These are phyloP conservation scores for Neopestalotiopsis rosae DNA, from an alignment of 2,329 filamentous ascomycete genomes.

Conservation along the genomic window DNA sequence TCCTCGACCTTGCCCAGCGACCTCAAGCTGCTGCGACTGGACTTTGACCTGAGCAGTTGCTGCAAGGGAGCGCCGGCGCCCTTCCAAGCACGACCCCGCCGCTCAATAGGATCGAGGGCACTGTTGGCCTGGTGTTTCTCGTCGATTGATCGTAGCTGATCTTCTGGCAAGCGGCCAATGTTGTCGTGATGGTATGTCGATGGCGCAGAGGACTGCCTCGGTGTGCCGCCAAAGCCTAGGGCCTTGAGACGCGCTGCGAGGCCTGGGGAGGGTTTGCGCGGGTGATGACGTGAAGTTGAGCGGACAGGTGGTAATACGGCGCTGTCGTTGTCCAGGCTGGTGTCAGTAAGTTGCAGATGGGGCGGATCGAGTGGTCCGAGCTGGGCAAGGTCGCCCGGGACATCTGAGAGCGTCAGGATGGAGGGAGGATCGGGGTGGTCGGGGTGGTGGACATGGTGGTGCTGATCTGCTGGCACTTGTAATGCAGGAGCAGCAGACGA, in stretches of 20 bases:
- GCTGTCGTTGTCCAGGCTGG: conserved; percentile 17
- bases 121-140: conserved; percentile 63
- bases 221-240: conserved; percentile 58
- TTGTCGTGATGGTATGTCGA: conserved; percentile 44
- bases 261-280: conserved; percentile 67
- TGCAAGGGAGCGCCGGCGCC: conserved; percentile 62
- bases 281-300: conserved; percentile 36
- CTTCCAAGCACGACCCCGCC: conserved; percentile 76
- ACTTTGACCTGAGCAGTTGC: conserved; percentile 33
- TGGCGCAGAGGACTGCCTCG: conserved; percentile 44
- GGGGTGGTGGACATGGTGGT: conserved; percentile 16
- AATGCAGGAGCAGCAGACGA: background rate
- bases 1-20: conserved; percentile 25
- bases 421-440: conserved; percentile 24
- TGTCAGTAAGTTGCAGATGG: conserved; percentile 22
- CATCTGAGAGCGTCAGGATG: conserved; percentile 47
- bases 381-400: conserved; percentile 45
- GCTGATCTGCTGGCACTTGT: conserved; percentile 16
- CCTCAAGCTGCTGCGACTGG: conserved; percentile 35
- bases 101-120: conserved; percentile 57
- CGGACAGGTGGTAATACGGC: conserved; percentile 29
- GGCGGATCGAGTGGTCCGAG: conserved; percentile 37
- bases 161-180: conserved; percentile 73
- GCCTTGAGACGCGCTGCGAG: conserved; percentile 70
- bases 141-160: conserved; percentile 73